Evolutionary conservation across 73 alveolate genomes (phyloP).

Genomic region (Paramecium bursaria): DNA sequence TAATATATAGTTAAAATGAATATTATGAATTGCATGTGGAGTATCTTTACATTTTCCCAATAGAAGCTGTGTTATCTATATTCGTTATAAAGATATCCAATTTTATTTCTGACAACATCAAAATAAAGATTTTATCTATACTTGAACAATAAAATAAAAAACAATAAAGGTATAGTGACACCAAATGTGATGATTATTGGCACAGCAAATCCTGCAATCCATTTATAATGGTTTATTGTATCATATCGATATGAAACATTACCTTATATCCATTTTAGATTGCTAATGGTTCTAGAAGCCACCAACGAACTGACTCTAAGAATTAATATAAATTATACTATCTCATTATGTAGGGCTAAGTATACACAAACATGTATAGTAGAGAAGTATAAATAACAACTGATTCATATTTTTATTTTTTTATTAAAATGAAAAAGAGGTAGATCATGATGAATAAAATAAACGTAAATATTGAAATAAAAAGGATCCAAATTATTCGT

Average conservation of each 20-base stretch:
- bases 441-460: not conserved
- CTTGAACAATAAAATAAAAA: too few species aligned
- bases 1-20: too few species aligned
- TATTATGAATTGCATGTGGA: too few species aligned
- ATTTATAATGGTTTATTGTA: not conserved
- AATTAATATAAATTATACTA: not conserved
- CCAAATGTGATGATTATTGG: conserved; percentile 16
- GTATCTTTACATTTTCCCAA: conserved; percentile 59
- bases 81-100: conserved; percentile 40
- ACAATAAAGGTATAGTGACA: conserved; percentile 15
- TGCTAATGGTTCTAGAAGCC: conserved; percentile 37
- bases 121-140: not conserved
- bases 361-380: not conserved
- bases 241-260: conserved; percentile 44
- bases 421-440: not conserved
- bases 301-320: not conserved
- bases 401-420: not conserved
- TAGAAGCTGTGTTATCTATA: conserved; percentile 3
- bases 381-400: not conserved
- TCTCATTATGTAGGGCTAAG: not conserved
- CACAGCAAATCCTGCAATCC: not conserved
- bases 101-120: not conserved
- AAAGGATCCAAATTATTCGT: not conserved
- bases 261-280: conserved; percentile 39
- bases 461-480: not conserved